phyloP scores from a whole-genome alignment of 73 alveolate genomes.

The Halteria grandinella region DNA sequence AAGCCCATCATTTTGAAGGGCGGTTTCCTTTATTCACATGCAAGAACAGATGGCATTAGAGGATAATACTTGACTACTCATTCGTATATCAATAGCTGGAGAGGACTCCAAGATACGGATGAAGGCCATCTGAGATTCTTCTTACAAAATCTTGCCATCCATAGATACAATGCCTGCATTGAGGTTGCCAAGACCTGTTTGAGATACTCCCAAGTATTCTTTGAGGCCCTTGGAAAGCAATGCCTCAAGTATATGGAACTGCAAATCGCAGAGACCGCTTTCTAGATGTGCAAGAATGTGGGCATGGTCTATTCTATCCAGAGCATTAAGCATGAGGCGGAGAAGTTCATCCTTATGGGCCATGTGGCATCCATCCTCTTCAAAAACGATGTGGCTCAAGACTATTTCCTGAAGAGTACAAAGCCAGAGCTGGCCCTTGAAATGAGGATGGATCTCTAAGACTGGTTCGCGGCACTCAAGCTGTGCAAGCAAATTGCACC shows the following conservation, averaged over 20 bases:
- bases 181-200: constrained; percentile 81
- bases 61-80: constrained; percentile 87
- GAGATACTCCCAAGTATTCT: constrained; percentile 75
- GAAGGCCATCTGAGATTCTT: constrained; percentile 97
- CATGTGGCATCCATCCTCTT: constrained; percentile 95
- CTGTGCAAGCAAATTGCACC: constrained; percentile 89
- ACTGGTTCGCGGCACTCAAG: constrained; percentile 94
- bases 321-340: constrained; percentile 89
- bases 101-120: constrained; percentile 89
- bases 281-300: constrained; percentile 81
- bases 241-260: constrained; percentile 91
- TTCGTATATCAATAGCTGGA: constrained; percentile 86
- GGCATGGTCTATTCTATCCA: constrained; percentile 94
- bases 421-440: constrained; percentile 95
- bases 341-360: constrained; percentile 91
- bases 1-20: constrained; percentile 83
- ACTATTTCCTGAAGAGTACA: constrained; percentile 86
- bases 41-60: constrained; percentile 79
- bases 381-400: constrained; percentile 94
- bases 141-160: constrained; percentile 87
- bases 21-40: constrained; percentile 81
- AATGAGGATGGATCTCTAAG: constrained; percentile 97
- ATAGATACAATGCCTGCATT: constrained; percentile 79
- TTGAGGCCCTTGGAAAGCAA: constrained; percentile 90
- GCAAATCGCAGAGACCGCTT: constrained; percentile 92